Percentiles rank a stretch among this genome's conserved stretches.
Evolutionary conservation across 176 grass and related monocot genomes (phyloP).

Genomic region (Musa schizocarpa): DNA sequence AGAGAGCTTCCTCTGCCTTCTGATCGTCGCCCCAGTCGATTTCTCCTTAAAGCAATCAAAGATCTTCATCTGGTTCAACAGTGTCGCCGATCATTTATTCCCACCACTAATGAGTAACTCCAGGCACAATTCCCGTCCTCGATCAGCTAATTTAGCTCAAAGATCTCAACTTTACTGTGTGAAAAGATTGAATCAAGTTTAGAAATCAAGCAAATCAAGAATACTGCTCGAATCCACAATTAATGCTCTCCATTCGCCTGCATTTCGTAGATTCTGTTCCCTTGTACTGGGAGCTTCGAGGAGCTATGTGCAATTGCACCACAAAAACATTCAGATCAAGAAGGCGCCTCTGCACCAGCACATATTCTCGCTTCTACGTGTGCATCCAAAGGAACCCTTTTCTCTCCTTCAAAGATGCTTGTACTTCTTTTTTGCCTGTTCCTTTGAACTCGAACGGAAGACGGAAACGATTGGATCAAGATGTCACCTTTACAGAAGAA

Average conservation of each 20-base stretch:
- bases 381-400: no score
- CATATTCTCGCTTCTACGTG: no score
- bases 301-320: background rate
- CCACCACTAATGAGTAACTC: background rate
- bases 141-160: background rate
- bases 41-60: constrained; percentile 74
- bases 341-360: background rate
- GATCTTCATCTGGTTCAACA: constrained; percentile 44
- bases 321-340: background rate
- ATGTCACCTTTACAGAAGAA: background rate
- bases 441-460: no score
- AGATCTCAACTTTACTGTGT: background rate
- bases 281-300: background rate
- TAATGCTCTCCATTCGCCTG: background rate
- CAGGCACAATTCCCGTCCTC: background rate
- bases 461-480: background rate
- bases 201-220: background rate
- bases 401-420: no score
- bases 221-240: background rate
- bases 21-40: constrained; percentile 11
- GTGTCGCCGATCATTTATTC: background rate
- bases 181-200: background rate
- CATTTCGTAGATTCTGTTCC: background rate
- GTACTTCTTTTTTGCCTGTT: no score
- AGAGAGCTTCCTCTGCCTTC: constrained; percentile 57